phyloP scores from a whole-genome alignment of 768 basidiomycete genomes.

The Boletus reticulatus region DNA sequence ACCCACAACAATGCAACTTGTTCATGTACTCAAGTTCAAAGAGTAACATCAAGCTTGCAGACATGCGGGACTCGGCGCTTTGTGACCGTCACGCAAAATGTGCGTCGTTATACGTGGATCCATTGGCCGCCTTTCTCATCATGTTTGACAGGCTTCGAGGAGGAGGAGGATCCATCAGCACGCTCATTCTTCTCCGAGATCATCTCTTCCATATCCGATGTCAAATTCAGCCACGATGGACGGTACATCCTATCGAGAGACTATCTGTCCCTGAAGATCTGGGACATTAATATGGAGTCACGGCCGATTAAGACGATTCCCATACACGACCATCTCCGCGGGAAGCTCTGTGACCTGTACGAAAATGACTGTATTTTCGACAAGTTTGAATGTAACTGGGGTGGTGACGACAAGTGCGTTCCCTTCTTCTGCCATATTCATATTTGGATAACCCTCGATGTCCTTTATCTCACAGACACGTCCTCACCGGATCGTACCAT shows the following conservation, averaged over 20 bases:
- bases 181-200: slow-evolving; percentile 99
- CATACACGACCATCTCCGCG: slow-evolving; percentile 96
- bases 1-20: slow-evolving; percentile 94
- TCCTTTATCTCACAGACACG: slow-evolving; percentile 57
- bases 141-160: slow-evolving; percentile 79
- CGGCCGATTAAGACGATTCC: slow-evolving; percentile 96
- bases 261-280: slow-evolving; percentile 97
- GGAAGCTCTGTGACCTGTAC: slow-evolving; percentile 97
- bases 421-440: neutral
- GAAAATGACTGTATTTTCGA: slow-evolving; percentile 99
- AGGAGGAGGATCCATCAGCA: slow-evolving; percentile 96
- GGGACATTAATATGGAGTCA: slow-evolving; percentile 99
- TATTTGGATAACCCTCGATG: slow-evolving; percentile 5
- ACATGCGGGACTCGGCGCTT: slow-evolving; percentile 97
- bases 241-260: slow-evolving; percentile 96
- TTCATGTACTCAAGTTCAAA: slow-evolving; percentile 99
- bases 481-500: slow-evolving; percentile 99
- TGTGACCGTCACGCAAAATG: slow-evolving; percentile 97
- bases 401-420: slow-evolving; percentile 91
- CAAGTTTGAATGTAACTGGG: slow-evolving; percentile 99
- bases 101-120: slow-evolving; percentile 39
- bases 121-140: slow-evolving; percentile 8
- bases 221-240: slow-evolving; percentile 98
- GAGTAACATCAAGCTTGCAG: slow-evolving; percentile 98
- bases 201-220: slow-evolving; percentile 98